Conservation (phyloP, 1,139 yeast genomes). For the Diutina mesorugosa region DNA sequence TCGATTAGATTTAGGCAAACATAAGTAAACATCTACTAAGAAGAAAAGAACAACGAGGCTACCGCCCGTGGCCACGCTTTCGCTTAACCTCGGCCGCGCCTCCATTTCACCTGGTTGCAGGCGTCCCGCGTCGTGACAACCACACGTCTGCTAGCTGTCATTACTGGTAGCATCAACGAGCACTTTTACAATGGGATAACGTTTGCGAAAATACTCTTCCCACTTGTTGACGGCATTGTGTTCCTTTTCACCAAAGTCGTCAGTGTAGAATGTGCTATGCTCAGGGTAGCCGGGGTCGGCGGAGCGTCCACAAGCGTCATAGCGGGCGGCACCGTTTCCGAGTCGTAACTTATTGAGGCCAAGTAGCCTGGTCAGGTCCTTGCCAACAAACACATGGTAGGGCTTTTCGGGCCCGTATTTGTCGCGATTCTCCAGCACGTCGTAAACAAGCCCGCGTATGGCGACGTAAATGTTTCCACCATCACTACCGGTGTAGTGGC, state of each 20-base stretch:
- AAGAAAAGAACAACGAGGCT: too few relatives aligned
- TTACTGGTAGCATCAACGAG: slow-evolving; percentile 12
- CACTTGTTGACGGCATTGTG: slow-evolving; percentile 40
- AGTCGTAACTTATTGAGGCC: slow-evolving; percentile 32
- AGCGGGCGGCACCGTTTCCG: slow-evolving; percentile 16
- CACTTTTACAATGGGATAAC: slow-evolving; percentile 29
- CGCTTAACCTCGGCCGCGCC: neutral
- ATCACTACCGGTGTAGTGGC: slow-evolving; percentile 20
- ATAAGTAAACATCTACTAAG: too few relatives aligned
- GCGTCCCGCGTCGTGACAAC: neutral
- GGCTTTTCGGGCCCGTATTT: slow-evolving; percentile 70
- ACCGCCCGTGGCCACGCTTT: too few relatives aligned
- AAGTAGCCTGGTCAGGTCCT: slow-evolving; percentile 64
- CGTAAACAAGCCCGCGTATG: slow-evolving; percentile 65
- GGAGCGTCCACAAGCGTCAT: slow-evolving; percentile 12
- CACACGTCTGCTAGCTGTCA: neutral
- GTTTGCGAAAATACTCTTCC: slow-evolving; percentile 40
- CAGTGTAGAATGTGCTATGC: slow-evolving; percentile 33
- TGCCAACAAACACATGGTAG: slow-evolving; percentile 63
- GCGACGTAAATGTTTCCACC: slow-evolving; percentile 46
- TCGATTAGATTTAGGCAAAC: too few relatives aligned
- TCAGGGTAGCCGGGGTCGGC: neutral
- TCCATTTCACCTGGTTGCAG: neutral
- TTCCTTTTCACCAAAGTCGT: slow-evolving; percentile 37
- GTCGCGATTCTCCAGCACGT: slow-evolving; percentile 51